A percentile compares a stretch with the other conserved stretches of the same genome.
Conservation (phyloP, 352 stramenopile genomes). For the Phytophthora foliorum region DNA sequence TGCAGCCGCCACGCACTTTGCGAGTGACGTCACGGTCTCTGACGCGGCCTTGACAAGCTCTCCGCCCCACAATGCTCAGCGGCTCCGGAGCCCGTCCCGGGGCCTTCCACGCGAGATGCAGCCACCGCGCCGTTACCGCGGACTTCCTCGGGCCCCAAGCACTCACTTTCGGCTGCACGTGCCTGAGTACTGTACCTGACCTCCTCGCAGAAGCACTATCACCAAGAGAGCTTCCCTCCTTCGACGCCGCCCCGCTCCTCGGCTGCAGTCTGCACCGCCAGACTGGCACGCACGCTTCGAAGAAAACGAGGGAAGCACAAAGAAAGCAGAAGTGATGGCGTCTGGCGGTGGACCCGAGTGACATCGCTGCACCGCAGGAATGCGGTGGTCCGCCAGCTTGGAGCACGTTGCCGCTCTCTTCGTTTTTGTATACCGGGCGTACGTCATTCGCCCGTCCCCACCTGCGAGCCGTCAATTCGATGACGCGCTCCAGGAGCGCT, state of each 20-base stretch:
- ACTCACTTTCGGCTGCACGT: not conserved
- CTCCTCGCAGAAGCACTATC: not conserved
- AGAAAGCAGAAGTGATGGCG: conserved; percentile 27
- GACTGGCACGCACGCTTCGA: conserved; percentile 18
- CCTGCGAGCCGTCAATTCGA: conserved; percentile 10
- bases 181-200: not conserved
- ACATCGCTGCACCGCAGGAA: conserved; percentile 21
- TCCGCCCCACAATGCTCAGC: not conserved
- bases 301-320: conserved; percentile 31
- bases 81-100: not conserved
- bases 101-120: not conserved
- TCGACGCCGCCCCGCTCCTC: not conserved
- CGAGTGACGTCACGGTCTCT: conserved; percentile 29
- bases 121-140: not conserved
- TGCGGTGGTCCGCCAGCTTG: conserved; percentile 20
- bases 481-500: conserved; percentile 28
- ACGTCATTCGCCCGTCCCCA: conserved; percentile 17
- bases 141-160: not conserved
- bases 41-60: conserved; percentile 7
- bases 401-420: not conserved
- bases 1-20: not conserved
- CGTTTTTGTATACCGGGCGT: conserved; percentile 5
- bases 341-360: conserved; percentile 1
- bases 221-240: too few relatives aligned
- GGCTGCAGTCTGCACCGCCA: not conserved